A percentile compares a stretch with the other conserved stretches of the same genome.
Evolutionary conservation across 805 yeast species (phyloP).

Genomic region (Ogataea trehaloabstinens): DNA sequence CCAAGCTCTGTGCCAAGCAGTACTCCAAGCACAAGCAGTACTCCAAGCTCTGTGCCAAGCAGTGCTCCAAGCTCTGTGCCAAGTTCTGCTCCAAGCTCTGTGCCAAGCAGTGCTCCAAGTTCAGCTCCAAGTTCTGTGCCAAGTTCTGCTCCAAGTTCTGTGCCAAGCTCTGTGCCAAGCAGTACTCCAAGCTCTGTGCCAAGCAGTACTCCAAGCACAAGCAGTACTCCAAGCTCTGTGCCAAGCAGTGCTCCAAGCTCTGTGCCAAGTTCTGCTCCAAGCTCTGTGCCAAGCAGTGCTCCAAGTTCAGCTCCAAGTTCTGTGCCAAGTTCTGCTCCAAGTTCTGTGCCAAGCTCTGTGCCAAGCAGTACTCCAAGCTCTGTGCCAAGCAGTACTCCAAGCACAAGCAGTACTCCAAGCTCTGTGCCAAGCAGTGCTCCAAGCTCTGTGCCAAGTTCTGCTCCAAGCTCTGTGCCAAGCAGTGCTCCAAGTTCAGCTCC

Average conservation of each 20-base stretch:
- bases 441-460: neutral
- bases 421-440: neutral
- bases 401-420: neutral
- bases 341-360: neutral
- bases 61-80: neutral
- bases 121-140: neutral
- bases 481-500: constrained; percentile 1
- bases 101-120: neutral
- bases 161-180: neutral
- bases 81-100: neutral
- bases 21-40: neutral
- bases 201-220: neutral
- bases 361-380: neutral
- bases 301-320: neutral
- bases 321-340: neutral
- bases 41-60: neutral
- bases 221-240: neutral
- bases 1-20: neutral
- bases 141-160: neutral
- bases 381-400: neutral
- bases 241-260: neutral
- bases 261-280: neutral
- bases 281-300: neutral
- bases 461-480: neutral
- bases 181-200: neutral